A percentile compares a stretch with the other conserved stretches of the same genome.
phyloP scores from a whole-genome alignment of 129 eudicot species.

The Artemisia annua region DNA sequence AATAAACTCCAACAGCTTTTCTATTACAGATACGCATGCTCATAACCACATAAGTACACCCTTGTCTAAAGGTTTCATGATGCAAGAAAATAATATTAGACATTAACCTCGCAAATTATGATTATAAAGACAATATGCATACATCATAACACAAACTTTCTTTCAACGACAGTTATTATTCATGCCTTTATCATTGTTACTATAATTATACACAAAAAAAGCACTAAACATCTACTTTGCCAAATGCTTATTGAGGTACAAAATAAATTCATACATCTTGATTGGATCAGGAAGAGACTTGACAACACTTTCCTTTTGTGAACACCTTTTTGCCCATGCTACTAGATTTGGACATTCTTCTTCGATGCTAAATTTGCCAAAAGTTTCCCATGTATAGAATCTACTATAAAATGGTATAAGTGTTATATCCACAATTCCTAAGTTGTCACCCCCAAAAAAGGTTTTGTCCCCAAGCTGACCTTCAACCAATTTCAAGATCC shows the following conservation, averaged over 20 bases:
- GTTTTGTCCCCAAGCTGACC: conserved; percentile 37
- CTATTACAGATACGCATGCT: too few relatives aligned
- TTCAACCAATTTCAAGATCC: conserved; percentile 37
- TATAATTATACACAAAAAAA: not conserved
- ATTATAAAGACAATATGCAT: not conserved
- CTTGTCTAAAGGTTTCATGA: too few relatives aligned
- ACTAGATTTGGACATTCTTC: conserved; percentile 35
- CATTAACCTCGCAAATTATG: too few relatives aligned
- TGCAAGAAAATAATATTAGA: too few relatives aligned
- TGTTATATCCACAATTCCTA: conserved; percentile 38
- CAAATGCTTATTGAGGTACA: conserved; percentile 23
- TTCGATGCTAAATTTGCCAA: conserved; percentile 41
- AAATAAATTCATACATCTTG: conserved; percentile 32
- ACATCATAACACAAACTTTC: not conserved
- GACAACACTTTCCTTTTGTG: conserved; percentile 37
- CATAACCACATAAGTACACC: too few relatives aligned
- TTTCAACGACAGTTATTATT: not conserved
- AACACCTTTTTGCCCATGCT: conserved; percentile 46
- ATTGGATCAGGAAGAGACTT: conserved; percentile 32
- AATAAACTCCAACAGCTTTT: too few relatives aligned
- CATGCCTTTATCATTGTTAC: not conserved
- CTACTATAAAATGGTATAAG: conserved; percentile 40
- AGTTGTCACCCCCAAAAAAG: conserved; percentile 38
- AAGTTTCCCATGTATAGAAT: conserved; percentile 37
- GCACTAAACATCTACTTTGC: conserved; percentile 17